A percentile compares a stretch with the other conserved stretches of the same genome.
These are phyloP conservation scores for Trichoderma cornu-damae DNA, from an alignment of 2,329 filamentous ascomycete genomes.

Conservation along the genomic window DNA sequence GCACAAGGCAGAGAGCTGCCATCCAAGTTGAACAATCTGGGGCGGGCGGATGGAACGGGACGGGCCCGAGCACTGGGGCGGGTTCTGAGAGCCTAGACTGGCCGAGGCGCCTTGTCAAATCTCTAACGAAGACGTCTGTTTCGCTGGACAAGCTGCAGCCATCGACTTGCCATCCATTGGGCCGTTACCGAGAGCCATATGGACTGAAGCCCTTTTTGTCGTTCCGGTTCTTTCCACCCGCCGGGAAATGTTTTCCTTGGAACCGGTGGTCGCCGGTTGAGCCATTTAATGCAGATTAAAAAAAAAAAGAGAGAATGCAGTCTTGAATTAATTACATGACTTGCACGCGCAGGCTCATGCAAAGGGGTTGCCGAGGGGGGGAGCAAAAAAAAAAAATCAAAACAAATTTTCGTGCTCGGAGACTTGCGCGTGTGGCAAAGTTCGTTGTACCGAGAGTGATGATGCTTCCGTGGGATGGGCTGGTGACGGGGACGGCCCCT, in stretches of 20 bases:
- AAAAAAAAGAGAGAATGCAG: no score
- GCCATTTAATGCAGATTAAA: constrained; percentile 13
- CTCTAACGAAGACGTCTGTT: not conserved
- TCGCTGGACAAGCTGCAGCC: not conserved
- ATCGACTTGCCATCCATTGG: constrained; percentile 9
- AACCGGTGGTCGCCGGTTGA: constrained; percentile 8
- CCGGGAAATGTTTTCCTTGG: not conserved
- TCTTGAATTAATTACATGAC: constrained; percentile 6
- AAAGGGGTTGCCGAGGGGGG: not conserved
- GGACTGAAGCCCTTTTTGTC: not conserved
- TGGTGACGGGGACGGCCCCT: constrained; percentile 16
- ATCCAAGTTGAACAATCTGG: not conserved
- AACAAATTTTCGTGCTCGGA: not conserved
- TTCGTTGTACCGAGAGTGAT: not conserved
- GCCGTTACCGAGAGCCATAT: not conserved
- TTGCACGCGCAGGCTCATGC: constrained; percentile 9
- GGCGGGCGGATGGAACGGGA: constrained; percentile 19
- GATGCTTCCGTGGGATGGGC: not conserved
- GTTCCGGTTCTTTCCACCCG: constrained; percentile 11
- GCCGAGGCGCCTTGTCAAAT: not conserved
- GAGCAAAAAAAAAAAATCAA: no score
- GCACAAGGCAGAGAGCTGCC: not conserved
- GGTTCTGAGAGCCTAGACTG: not conserved
- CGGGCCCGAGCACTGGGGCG: constrained; percentile 9
- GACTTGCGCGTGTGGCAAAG: not conserved